These are phyloP conservation scores for Leptomonas pyrrhocoris DNA, from an alignment of 208 protist genomes.

Conservation along the genomic window DNA sequence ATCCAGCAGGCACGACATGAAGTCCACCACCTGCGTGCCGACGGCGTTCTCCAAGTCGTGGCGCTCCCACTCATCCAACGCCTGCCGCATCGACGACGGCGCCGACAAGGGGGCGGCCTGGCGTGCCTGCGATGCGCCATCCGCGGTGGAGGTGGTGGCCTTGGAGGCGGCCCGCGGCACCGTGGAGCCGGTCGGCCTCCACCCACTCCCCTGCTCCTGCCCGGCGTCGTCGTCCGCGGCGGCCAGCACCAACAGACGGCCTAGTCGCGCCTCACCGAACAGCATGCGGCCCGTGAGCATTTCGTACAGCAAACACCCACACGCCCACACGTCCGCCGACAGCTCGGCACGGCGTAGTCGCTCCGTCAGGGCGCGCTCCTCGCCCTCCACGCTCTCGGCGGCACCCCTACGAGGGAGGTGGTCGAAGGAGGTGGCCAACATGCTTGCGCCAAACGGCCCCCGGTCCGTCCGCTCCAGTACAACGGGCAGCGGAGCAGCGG, in stretches of 20 bases:
- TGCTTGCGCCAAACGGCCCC: not conserved
- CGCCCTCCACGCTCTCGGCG: constrained; percentile 15
- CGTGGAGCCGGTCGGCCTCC: constrained; percentile 1
- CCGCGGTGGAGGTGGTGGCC: not conserved
- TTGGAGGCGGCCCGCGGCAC: not conserved
- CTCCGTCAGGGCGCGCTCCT: constrained; percentile 29
- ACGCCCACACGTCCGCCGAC: constrained; percentile 83
- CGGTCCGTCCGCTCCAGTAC: constrained; percentile 19
- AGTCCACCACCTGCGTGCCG: constrained; percentile 54
- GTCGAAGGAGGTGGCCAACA: constrained; percentile 2
- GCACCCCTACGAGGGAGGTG: constrained; percentile 9
- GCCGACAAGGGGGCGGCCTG: not conserved
- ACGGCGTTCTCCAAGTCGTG: constrained; percentile 46
- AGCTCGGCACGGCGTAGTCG: constrained; percentile 54
- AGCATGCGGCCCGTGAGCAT: constrained; percentile 82
- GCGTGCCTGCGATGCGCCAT: not conserved
- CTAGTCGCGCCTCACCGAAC: constrained; percentile 71
- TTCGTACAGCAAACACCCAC: constrained; percentile 85
- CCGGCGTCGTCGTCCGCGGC: constrained; percentile 8
- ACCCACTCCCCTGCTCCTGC: constrained; percentile 7
- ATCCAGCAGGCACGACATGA: constrained; percentile 55
- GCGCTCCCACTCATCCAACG: constrained; percentile 56
- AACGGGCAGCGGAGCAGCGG: not conserved
- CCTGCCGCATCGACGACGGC: constrained; percentile 21
- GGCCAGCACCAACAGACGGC: constrained; percentile 59